Percentiles rank a stretch among this genome's conserved stretches.
Conservation (phyloP, 371 early-diverging fungal genomes). For the Mucor mucedo region DNA sequence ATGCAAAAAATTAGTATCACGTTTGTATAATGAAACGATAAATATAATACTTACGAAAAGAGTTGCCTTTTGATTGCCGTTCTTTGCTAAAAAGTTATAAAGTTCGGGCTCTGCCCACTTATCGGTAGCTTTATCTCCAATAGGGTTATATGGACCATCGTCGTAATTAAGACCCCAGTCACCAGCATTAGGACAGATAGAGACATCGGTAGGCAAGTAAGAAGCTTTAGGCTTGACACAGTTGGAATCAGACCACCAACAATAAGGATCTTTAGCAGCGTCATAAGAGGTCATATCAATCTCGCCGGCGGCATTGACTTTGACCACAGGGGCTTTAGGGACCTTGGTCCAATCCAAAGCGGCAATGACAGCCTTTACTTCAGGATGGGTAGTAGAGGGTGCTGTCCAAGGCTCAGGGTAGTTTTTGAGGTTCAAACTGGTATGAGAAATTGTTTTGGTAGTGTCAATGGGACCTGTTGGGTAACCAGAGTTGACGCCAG, state of each 20-base stretch:
- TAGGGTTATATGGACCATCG: conserved; percentile 52
- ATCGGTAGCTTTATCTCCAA: conserved; percentile 29
- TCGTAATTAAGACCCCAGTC: conserved; percentile 60
- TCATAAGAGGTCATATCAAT: conserved; percentile 29
- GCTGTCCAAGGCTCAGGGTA: conserved; percentile 50
- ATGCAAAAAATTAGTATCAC: not conserved
- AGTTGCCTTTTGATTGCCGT: conserved; percentile 39
- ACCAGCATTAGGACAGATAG: conserved; percentile 48
- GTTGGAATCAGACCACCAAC: conserved; percentile 57
- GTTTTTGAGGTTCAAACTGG: conserved; percentile 12
- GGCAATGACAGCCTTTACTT: conserved; percentile 43
- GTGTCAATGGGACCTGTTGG: conserved; percentile 37
- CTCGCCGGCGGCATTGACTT: conserved; percentile 23
- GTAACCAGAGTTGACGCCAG: conserved; percentile 38
- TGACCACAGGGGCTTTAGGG: conserved; percentile 45
- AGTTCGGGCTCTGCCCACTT: conserved; percentile 50
- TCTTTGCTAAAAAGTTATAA: conserved; percentile 52
- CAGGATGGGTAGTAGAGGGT: conserved; percentile 36
- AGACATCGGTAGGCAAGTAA: conserved; percentile 50
- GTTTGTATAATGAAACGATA: not conserved
- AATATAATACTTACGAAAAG: conserved; percentile 31
- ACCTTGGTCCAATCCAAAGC: conserved; percentile 55
- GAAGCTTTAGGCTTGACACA: conserved; percentile 47
- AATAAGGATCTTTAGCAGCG: conserved; percentile 40
- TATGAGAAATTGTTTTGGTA: conserved; percentile 24